Evolutionary conservation across 1,284 basidiomycete genomes (phyloP).

Genomic region (Malassezia sp.): DNA sequence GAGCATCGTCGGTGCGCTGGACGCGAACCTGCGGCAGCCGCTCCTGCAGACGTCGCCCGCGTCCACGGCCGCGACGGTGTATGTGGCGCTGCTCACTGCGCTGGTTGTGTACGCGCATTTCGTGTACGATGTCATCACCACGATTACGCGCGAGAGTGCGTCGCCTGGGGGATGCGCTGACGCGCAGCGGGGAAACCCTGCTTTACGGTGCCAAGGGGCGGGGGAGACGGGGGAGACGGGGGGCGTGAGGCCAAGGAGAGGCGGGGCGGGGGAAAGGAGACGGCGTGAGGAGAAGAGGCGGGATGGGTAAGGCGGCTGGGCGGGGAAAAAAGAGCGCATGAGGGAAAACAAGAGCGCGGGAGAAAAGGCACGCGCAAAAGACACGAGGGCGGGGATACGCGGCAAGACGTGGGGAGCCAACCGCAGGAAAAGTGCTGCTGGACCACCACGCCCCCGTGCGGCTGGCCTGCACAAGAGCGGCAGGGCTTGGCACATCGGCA

Average conservation of each 20-base stretch:
- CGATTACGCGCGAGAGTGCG: slow-evolving; percentile 31
- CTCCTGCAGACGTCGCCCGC: slow-evolving; percentile 59
- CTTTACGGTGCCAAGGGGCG: slow-evolving; percentile 8
- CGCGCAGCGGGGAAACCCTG: slow-evolving; percentile 12
- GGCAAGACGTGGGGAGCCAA: too few relatives aligned
- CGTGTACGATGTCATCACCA: slow-evolving; percentile 38
- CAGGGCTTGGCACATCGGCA: too few relatives aligned
- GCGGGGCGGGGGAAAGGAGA: too few relatives aligned
- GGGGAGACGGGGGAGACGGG: slow-evolving; percentile 21
- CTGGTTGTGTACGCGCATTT: slow-evolving; percentile 66
- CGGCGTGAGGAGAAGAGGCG: too few relatives aligned
- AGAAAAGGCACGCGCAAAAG: not conserved
- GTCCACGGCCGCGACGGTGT: slow-evolving; percentile 59
- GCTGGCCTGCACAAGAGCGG: too few relatives aligned
- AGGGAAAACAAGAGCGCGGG: too few relatives aligned
- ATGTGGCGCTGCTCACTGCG: slow-evolving; percentile 59
- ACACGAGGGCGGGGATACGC: too few relatives aligned
- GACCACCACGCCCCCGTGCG: too few relatives aligned
- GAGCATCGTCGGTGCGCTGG: slow-evolving; percentile 64
- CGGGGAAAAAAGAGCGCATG: too few relatives aligned
- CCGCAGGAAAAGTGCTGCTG: too few relatives aligned
- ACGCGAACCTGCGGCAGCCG: slow-evolving; percentile 53
- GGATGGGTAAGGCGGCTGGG: too few relatives aligned
- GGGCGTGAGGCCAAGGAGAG: slow-evolving; percentile 11
- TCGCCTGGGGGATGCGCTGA: not conserved